Evolutionary conservation across 495 filamentous ascomycete genomes (phyloP), one percentile per base, ranked within the genome.

Genomic region (Parachaetomium inaequale): DNA sequence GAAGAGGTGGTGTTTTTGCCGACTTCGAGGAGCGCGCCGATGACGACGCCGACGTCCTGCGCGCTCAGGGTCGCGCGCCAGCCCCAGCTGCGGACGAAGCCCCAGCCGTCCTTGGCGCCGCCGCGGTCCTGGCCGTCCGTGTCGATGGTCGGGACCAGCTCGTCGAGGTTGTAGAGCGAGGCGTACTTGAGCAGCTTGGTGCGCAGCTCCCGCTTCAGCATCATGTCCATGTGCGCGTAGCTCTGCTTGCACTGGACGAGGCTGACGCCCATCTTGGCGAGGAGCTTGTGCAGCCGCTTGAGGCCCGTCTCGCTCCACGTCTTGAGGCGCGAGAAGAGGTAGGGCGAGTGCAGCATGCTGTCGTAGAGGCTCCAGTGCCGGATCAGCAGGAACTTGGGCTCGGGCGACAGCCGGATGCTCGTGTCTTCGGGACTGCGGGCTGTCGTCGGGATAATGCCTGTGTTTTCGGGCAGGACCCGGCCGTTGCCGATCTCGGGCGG

Each of bases 191-290:
- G 81, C 2, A 98, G 79, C 49, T 93, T 88, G 53, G 87, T 82
- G n/a, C 93, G 86, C 25, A 98, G 77, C 14, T 88, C 89, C 25
- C 90, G 87, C 75, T 98, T 98, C 40, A 98, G 77, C 69, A 94
- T 87, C 89, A 98, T 93, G 71, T 98, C 95, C 92, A 98, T 96
- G 74, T 98, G 94, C 2, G 92, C 90, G 72, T 98, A 98, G 68
- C 84, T 93, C 72, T 97, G 93, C 64, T 91, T 91, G 76, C 92
- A 96, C 78, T 98, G 93, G 21, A 84, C 88, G 32, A 98, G 78
- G 73, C 89, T 93, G 66, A 98, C 90, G 26, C 94, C 94, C 95
- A 98, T 98, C 73, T 97, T 98, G 36, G 94, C 94, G 12, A 98
- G 81, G 1, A 98, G 81, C 70, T 96, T 97, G 74, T 98, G 91